Base-by-base conservation (phyloP, 805 yeast species). In the Candida ulmi region DNA sequence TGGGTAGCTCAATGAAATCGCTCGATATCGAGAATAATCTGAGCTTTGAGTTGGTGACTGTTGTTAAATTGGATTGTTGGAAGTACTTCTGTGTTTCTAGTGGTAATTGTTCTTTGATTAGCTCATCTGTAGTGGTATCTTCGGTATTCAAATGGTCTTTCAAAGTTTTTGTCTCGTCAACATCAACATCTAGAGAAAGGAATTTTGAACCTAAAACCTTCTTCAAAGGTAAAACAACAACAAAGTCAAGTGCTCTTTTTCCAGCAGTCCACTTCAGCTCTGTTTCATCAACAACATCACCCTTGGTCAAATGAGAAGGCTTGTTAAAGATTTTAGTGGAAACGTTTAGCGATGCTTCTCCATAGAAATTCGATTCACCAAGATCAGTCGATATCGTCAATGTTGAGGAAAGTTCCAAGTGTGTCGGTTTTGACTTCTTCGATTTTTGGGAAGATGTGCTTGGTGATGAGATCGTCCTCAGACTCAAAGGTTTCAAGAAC, bases 351-450 rank as follows among this genome's bases (percentile, higher is more conserved):
- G 39, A 21, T 2, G 53, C 48, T 19, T 52, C 46, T 7, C 70
- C 72, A 37, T 54, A 55, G 48, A 63, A 66, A 41, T 57, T 60
- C 32, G 50, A 51, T 18, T 68, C 72, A 4, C 72, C 72, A 2
- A 68, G 55, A 41, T 68, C 72, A 33, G 67, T 68, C 3, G 66
- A 51, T 13, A 68, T 40, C 1, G 61, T 46, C 11, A 56, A 17
- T 1, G 59, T 52, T 1, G 54, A 39, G 11, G 50, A 38, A 11
- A 54, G 34, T 25, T 43, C 49, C 30, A 44, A 43, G 24, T 47
- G 45, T 12, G 23, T 16, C 8, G 43, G 39, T 17, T 35, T 46
- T 3, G 38, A 36, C 15, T 38, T 37, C 27, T 33, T 30, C 16
- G 31, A 39, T 31, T 28, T 34, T 2, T 25, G 11, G 5, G 19